phyloP scores from a whole-genome alignment of 2,329 filamentous ascomycete species.

The Botrytis fabae region DNA sequence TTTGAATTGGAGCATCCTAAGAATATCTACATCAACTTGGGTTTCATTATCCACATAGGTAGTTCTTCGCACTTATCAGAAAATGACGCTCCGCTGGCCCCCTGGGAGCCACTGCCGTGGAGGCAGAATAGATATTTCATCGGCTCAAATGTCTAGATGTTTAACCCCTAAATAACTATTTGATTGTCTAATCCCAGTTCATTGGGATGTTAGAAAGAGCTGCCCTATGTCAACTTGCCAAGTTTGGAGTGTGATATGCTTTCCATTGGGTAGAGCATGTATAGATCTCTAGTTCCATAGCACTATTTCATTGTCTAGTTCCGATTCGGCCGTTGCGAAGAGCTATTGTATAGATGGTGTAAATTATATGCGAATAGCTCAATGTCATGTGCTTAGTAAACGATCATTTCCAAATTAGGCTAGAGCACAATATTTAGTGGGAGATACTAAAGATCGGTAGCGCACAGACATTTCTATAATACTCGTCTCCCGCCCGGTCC shows the following conservation, averaged over 20 bases:
- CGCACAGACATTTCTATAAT: constrained; percentile 7
- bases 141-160: neutral
- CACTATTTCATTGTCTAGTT: no score
- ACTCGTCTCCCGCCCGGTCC: constrained; percentile 5
- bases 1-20: neutral
- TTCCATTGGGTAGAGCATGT: neutral
- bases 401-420: neutral
- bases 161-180: neutral
- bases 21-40: neutral
- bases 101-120: neutral
- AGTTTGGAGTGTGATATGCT: neutral
- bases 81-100: neutral
- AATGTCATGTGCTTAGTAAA: neutral
- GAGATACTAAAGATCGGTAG: neutral
- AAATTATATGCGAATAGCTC: neutral
- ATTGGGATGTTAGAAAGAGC: neutral
- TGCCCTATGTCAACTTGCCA: neutral
- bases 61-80: neutral
- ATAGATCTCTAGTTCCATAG: neutral
- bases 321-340: neutral
- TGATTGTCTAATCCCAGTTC: neutral
- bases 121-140: neutral
- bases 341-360: neutral
- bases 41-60: neutral
- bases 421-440: neutral